Percentiles rank a stretch among this genome's conserved stretches.
phyloP scores from a whole-genome alignment of 257 asterid species.

The Rhazya stricta region DNA sequence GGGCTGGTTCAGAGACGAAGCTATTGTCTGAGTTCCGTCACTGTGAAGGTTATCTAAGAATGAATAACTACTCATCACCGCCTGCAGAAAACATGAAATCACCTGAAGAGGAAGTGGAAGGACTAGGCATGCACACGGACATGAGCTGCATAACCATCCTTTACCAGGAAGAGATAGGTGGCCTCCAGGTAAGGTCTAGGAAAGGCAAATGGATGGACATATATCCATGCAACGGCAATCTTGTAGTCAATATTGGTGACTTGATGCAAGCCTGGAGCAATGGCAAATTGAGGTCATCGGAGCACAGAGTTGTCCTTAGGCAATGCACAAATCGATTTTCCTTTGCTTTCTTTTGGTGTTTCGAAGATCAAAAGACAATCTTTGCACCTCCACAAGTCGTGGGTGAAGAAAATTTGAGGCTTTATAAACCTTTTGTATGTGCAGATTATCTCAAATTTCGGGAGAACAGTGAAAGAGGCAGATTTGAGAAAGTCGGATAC shows the following conservation, averaged over 20 bases:
- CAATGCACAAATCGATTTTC: slow-evolving; percentile 36
- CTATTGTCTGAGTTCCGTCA: slow-evolving; percentile 45
- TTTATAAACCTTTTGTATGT: slow-evolving; percentile 52
- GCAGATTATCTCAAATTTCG: slow-evolving; percentile 49
- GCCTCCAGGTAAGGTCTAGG: slow-evolving; percentile 64
- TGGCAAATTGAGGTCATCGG: slow-evolving; percentile 45
- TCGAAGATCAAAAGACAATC: slow-evolving; percentile 42
- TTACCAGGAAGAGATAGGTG: slow-evolving; percentile 59
- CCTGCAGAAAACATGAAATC: slow-evolving; percentile 11
- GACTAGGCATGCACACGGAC: slow-evolving; percentile 76
- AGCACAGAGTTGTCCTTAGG: slow-evolving; percentile 53
- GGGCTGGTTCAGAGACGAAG: slow-evolving; percentile 25
- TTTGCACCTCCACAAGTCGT: slow-evolving; percentile 43
- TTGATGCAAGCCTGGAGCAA: slow-evolving; percentile 70
- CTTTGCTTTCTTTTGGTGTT: slow-evolving; percentile 65
- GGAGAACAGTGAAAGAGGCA: slow-evolving; percentile 49
- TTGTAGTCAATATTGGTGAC: slow-evolving; percentile 62
- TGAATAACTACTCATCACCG: slow-evolving; percentile 51
- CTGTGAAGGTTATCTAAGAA: slow-evolving; percentile 62
- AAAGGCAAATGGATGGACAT: slow-evolving; percentile 75
- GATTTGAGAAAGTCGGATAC: slow-evolving; percentile 55
- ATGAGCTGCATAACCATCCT: slow-evolving; percentile 73
- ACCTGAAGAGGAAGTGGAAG: slow-evolving; percentile 40
- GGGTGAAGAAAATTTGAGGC: slow-evolving; percentile 39
- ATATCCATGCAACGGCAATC: slow-evolving; percentile 32